Base-by-base conservation (phyloP, 257 asterid species). In the Coffea eugenioides region DNA sequence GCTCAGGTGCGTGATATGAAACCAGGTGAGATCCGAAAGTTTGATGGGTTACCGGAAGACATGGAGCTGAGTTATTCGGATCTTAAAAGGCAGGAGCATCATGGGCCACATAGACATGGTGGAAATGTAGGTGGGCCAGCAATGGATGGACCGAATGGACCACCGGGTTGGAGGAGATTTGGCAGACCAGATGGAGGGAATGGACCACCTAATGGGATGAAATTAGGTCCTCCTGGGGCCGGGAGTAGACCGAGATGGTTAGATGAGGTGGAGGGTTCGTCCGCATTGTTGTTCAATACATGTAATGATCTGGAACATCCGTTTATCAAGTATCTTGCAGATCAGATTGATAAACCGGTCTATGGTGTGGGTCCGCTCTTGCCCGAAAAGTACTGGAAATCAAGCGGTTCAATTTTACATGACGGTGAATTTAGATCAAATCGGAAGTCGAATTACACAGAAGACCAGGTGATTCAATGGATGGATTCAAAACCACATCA, bases 401-500 rank as follows among this genome's bases (percentile, higher is more conserved):
- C 93, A 0, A 59, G 62, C 13, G 88, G 89, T n/a, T 84, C 86
- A 6, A 54, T 86, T 13, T 75, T 89, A 3, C 92, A 64, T 0
- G 97, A 87, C 11, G 81, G 85, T 3, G 89, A 83, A 0, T 84
- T 87, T 36, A 78, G 93, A 65, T 86, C 95, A 23, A 80, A 86
- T 74, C 86, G 86, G 0, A 78, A 80, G 18, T 83, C 98, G 2
- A 90, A 90, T 46, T 90, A 86, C 69, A 83, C 94, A 0, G 94
- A 94, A 73, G 88, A 91, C 0, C 94, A 94, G 72, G 85, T 92
- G 12, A 77, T 87, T 73, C 81, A 84, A 8, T 94, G 97, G 97
- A 69, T 92, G 85, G 88, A 90, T 57, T 79, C 90, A 9, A 92
- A 92, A 81, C 82, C 91, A 2, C 23, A 27, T 8, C 52, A 72